phyloP scores from a whole-genome alignment of 106 monocot species.

The Chionographis japonica region DNA sequence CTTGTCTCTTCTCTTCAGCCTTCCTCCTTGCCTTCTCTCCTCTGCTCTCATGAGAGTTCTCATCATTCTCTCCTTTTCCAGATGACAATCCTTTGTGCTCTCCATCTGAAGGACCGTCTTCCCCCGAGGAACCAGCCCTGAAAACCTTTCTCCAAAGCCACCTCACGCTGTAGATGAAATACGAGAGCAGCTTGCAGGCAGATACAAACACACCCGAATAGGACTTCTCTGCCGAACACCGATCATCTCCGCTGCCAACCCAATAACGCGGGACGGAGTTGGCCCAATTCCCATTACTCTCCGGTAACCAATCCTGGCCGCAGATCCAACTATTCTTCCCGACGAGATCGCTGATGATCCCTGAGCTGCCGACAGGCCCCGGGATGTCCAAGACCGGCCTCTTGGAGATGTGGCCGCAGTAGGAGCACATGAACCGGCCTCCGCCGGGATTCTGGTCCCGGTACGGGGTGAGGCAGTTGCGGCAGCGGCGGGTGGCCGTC shows the following conservation, averaged over 20 bases:
- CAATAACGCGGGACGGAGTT: conserved; percentile 15
- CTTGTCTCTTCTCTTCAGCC: conserved; percentile 45
- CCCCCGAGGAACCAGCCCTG: conserved; percentile 24
- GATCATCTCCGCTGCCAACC: conserved; percentile 11
- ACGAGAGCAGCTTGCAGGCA: conserved; percentile 17
- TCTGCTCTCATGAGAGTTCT: conserved; percentile 23
- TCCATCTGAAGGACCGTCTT: conserved; percentile 33
- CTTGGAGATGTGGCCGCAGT: conserved; percentile 69
- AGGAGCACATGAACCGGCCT: conserved; percentile 72
- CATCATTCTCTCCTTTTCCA: conserved; percentile 27
- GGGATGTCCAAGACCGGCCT: conserved; percentile 64
- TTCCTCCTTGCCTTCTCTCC: conserved; percentile 44
- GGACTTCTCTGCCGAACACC: conserved; percentile 28
- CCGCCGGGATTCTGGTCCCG: conserved; percentile 61
- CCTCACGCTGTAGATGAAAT: conserved; percentile 28
- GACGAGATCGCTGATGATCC: conserved; percentile 15
- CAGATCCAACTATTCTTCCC: conserved; percentile 38
- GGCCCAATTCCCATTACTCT: conserved; percentile 12
- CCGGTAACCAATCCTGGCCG: conserved; percentile 28
- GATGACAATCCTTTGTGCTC: conserved; percentile 34
- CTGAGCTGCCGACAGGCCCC: conserved; percentile 7
- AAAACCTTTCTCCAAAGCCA: conserved; percentile 46
- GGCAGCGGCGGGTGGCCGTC: conserved; percentile 55
- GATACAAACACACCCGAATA: conserved; percentile 28
- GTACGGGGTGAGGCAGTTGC: conserved; percentile 66